These are phyloP conservation scores for Cucurbitaria berberidis DNA, from an alignment of 2,329 filamentous ascomycete genomes.

Conservation along the genomic window DNA sequence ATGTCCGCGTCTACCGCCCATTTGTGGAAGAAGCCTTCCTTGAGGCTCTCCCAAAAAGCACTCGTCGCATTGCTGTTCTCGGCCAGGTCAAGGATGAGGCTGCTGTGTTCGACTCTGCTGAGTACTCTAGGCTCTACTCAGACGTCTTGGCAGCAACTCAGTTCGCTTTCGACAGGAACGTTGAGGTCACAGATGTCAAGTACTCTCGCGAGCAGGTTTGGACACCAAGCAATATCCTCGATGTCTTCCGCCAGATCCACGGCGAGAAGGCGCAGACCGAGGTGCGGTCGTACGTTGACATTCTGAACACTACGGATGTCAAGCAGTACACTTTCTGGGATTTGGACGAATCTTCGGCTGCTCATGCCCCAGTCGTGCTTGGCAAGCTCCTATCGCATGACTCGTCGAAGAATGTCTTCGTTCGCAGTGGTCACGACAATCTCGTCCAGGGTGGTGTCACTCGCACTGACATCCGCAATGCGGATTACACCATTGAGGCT, in stretches of 20 bases:
- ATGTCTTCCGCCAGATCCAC: conserved; percentile 55
- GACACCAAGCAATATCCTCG: conserved; percentile 62
- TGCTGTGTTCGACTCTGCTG: conserved; percentile 74
- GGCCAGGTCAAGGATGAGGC: conserved; percentile 82
- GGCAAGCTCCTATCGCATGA: conserved; percentile 67
- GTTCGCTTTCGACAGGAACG: conserved; percentile 64
- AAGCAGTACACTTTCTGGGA: conserved; percentile 97
- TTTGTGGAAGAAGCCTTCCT: conserved; percentile 96
- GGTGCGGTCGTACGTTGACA: conserved; percentile 57
- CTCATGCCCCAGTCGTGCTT: conserved; percentile 67
- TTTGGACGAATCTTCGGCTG: conserved; percentile 73
- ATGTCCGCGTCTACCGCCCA: conserved; percentile 91
- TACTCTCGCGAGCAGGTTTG: conserved; percentile 77
- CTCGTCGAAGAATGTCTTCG: conserved; percentile 66
- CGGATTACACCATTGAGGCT: conserved; percentile 81
- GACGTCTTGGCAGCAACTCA: conserved; percentile 86
- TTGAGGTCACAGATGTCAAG: conserved; percentile 83
- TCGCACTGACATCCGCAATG: conserved; percentile 84
- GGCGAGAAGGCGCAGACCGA: conserved; percentile 50
- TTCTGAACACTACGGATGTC: conserved; percentile 61
- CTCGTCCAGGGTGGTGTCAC: conserved; percentile 75
- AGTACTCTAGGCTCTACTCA: conserved; percentile 87
- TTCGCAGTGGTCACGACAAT: conserved; percentile 67
- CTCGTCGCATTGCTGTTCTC: conserved; percentile 79
- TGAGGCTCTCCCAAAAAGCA: conserved; percentile 75